phyloP scores from a whole-genome alignment of 176 grass and related monocot genomes.

The Musa acuminata region DNA sequence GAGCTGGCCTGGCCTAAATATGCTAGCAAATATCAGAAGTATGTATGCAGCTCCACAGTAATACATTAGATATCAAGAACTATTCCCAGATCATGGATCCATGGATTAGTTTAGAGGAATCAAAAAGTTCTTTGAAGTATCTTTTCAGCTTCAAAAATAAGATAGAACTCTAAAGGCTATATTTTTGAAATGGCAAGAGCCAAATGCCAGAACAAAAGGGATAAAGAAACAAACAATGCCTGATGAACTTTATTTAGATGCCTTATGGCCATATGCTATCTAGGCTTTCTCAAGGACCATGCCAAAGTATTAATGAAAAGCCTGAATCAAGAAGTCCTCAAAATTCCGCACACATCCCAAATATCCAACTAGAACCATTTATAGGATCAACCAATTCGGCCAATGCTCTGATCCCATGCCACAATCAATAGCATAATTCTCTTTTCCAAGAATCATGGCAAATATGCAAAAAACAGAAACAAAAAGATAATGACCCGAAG shows the following conservation, averaged over 20 bases:
- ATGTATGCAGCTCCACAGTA: neutral
- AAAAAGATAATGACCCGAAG: neutral
- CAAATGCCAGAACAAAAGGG: neutral
- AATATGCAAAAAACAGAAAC: neutral
- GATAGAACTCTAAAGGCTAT: neutral
- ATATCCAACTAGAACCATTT: neutral
- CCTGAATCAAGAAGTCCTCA: neutral
- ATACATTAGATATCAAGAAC: neutral
- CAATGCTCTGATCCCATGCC: too few relatives aligned
- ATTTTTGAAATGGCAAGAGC: neutral
- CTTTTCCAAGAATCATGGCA: neutral
- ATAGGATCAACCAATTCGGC: neutral
- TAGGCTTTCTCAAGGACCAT: neutral
- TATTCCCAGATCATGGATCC: neutral
- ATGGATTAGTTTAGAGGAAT: neutral
- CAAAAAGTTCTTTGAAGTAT: neutral
- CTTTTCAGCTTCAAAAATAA: neutral
- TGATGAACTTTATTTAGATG: neutral
- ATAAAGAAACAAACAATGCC: neutral
- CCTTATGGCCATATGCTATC: neutral
- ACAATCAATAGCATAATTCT: neutral
- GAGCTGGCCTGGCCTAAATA: neutral
- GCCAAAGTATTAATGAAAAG: neutral
- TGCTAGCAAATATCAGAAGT: neutral
- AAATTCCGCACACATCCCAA: neutral